Percentiles rank a stretch among this genome's conserved stretches.
These are phyloP conservation scores for Aethionema arabicum DNA, from an alignment of 345 rosid genomes.

Conservation along the genomic window DNA sequence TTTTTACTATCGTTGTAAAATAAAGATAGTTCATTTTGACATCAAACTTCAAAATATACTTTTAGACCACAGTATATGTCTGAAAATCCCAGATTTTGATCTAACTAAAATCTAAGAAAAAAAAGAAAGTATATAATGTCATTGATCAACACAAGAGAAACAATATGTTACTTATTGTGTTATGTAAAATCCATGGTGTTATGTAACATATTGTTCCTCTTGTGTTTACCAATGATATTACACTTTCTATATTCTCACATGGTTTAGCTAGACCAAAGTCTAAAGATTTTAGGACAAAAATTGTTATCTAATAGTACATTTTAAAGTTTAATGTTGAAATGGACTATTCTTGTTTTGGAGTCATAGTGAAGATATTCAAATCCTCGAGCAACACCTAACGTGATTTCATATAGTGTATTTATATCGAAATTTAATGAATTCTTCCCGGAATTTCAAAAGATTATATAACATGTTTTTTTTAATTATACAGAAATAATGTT, in stretches of 20 bases:
- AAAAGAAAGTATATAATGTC: too few species aligned
- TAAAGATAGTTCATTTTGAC: too few species aligned
- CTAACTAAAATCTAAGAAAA: too few species aligned
- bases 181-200: too few species aligned
- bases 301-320: slow-evolving; percentile 43
- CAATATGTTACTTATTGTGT: too few species aligned
- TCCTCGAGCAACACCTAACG: slow-evolving; percentile 45
- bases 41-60: too few species aligned
- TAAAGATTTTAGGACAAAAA: slow-evolving; percentile 40
- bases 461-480: too few species aligned
- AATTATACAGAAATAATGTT: too few species aligned
- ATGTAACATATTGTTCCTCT: slow-evolving; percentile 53
- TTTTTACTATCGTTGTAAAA: too few species aligned
- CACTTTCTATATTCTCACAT: slow-evolving; percentile 38
- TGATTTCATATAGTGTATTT: slow-evolving; percentile 35
- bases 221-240: slow-evolving; percentile 30
- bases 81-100: too few species aligned
- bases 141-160: too few species aligned
- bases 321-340: slow-evolving; percentile 54
- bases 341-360: slow-evolving; percentile 49
- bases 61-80: too few species aligned
- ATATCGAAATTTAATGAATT: background rate
- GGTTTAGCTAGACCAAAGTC: slow-evolving; percentile 56
- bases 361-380: slow-evolving; percentile 47
- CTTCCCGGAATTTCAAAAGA: background rate